A percentile compares a stretch with the other conserved stretches of the same genome.
phyloP scores from a whole-genome alignment of 1,284 basidiomycete species.

The Cryptococcus deneoformans region DNA sequence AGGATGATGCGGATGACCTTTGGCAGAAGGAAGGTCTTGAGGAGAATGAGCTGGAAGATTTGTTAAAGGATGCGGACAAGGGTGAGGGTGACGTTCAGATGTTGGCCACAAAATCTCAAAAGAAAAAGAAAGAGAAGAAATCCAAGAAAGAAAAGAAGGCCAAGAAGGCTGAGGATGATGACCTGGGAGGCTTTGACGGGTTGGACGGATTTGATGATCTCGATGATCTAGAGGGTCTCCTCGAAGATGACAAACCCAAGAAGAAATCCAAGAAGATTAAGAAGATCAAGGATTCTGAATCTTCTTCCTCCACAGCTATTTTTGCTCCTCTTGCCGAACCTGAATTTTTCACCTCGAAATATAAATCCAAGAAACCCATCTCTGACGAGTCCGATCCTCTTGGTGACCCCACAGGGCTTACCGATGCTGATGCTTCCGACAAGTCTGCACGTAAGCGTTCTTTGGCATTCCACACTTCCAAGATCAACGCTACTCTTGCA shows the following conservation, averaged over 20 bases:
- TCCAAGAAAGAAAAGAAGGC: conserved; percentile 27
- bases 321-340: conserved; percentile 35
- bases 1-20: conserved; percentile 33
- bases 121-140: conserved; percentile 34
- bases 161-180: conserved; percentile 20
- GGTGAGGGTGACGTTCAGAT: conserved; percentile 18
- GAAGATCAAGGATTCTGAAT: conserved; percentile 4
- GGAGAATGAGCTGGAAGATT: conserved; percentile 41
- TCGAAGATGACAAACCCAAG: conserved; percentile 27
- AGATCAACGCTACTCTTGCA: conserved; percentile 74
- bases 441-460: conserved; percentile 75
- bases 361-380: conserved; percentile 22
- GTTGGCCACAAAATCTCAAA: conserved; percentile 28
- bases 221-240: not conserved
- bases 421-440: conserved; percentile 70
- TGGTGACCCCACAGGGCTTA: conserved; percentile 70
- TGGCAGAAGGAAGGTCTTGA: conserved; percentile 40
- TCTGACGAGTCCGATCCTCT: conserved; percentile 58
- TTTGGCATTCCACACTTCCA: conserved; percentile 85
- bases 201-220: not conserved
- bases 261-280: conserved; percentile 41
- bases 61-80: conserved; percentile 29
- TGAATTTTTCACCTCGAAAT: conserved; percentile 18
- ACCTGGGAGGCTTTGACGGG: not conserved
- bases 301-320: conserved; percentile 26